These are phyloP conservation scores for Arctostaphylos glauca DNA, from an alignment of 148 eudicot species.

Conservation along the genomic window DNA sequence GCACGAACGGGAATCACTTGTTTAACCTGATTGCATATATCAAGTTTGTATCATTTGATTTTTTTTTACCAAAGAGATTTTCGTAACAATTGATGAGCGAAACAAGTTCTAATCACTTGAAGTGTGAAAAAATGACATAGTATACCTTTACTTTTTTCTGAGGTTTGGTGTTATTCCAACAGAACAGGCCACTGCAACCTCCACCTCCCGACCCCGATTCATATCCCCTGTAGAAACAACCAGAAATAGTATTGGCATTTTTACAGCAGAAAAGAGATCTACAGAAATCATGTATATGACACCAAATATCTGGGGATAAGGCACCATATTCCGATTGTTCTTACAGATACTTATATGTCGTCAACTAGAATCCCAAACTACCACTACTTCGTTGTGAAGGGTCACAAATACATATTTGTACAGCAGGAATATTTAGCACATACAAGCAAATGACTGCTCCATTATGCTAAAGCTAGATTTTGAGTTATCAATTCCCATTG, in stretches of 20 bases:
- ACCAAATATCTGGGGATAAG: not conserved
- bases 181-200: conserved; percentile 75
- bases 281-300: not conserved
- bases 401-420: not conserved
- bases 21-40: conserved; percentile 41
- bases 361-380: not conserved
- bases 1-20: conserved; percentile 42
- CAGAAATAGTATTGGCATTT: not conserved
- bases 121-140: not conserved
- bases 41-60: conserved; percentile 6
- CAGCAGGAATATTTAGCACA: not conserved
- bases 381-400: not conserved
- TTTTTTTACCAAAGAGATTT: not conserved
- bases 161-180: conserved; percentile 66
- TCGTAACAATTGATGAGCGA: not conserved
- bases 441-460: not conserved
- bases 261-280: not conserved
- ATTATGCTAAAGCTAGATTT: not conserved
- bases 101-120: conserved; percentile 8
- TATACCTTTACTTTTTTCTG: conserved; percentile 55
- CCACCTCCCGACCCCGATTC: conserved; percentile 77
- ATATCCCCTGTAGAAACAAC: conserved; percentile 58
- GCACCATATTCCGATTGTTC: not conserved
- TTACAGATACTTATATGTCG: not conserved
- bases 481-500: not conserved